A percentile compares a stretch with the other conserved stretches of the same genome.
phyloP scores from a whole-genome alignment of 2,329 filamentous ascomycete species.

The Fusarium sp. region DNA sequence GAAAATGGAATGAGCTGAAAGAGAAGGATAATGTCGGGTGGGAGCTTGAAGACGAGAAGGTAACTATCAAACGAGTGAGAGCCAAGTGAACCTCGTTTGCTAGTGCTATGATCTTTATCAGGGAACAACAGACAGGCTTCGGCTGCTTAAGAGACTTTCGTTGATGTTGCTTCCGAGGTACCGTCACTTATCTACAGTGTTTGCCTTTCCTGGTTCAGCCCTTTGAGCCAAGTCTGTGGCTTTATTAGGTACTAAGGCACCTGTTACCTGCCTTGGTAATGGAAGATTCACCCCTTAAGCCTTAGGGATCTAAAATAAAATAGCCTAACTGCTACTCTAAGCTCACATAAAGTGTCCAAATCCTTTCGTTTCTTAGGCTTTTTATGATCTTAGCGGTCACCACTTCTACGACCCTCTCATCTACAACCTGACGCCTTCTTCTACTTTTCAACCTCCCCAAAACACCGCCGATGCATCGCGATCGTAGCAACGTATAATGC shows the following conservation, averaged over 20 bases:
- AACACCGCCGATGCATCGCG: not conserved
- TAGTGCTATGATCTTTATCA: conserved; percentile 16
- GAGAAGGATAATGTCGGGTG: conserved; percentile 82
- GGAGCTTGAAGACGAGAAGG: conserved; percentile 77
- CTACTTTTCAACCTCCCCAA: not conserved
- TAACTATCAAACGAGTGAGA: conserved; percentile 76
- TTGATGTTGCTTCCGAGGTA: conserved; percentile 3
- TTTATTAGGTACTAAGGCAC: not conserved
- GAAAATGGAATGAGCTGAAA: conserved; percentile 77
- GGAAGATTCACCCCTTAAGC: not conserved
- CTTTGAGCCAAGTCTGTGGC: not conserved
- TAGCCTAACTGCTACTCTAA: not conserved
- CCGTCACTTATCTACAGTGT: conserved; percentile 4
- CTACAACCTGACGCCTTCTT: not conserved
- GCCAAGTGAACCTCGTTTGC: conserved; percentile 47
- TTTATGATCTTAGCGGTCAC: not conserved
- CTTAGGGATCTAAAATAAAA: not conserved
- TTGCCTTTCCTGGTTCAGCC: not conserved
- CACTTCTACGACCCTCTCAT: not conserved
- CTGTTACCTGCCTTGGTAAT: not conserved
- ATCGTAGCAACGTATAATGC: conserved; percentile 8
- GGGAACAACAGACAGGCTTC: conserved; percentile 6
- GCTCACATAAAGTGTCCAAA: not conserved
- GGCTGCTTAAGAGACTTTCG: not conserved
- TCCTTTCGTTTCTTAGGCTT: not conserved